Percentiles rank a stretch among this genome's conserved stretches.
phyloP scores from a whole-genome alignment of 139 green algal species.

The Chlorella vulgaris region DNA sequence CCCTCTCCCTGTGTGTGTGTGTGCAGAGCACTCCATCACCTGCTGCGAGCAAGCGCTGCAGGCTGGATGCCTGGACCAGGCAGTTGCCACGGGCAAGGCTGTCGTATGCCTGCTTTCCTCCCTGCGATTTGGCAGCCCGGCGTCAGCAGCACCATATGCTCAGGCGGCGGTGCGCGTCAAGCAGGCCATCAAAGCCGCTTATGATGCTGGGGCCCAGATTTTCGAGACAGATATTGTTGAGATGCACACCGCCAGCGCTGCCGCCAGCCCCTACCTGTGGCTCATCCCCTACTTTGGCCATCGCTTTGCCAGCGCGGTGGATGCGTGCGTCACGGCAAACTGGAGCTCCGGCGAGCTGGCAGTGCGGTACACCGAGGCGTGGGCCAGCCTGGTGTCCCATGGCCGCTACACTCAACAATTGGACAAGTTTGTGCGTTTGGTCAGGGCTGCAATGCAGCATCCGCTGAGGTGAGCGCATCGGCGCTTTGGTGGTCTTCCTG shows the following conservation, averaged over 20 bases:
- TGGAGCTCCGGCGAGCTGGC: constrained; percentile 7
- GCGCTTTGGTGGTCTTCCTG: background rate
- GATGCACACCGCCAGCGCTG: constrained; percentile 1
- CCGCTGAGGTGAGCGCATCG: constrained; percentile 1
- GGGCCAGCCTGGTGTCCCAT: background rate
- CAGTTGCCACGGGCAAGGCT: background rate
- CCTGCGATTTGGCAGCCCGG: constrained; percentile 25
- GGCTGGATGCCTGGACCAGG: too few species aligned
- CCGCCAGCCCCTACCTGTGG: constrained; percentile 16
- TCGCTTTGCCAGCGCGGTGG: constrained; percentile 14
- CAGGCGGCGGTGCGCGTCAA: background rate
- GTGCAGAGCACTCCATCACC: background rate
- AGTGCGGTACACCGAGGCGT: constrained; percentile 9
- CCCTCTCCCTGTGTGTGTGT: background rate
- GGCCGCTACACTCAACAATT: constrained; percentile 2
- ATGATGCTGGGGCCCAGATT: background rate
- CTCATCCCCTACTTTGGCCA: constrained; percentile 28
- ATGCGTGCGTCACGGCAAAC: background rate
- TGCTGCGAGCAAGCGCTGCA: background rate
- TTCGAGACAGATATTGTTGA: constrained; percentile 4
- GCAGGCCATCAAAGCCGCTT: constrained; percentile 21
- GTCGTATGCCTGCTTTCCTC: constrained; percentile 13
- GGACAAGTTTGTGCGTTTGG: constrained; percentile 21
- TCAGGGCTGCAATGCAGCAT: constrained; percentile 13
- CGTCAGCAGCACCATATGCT: background rate